Percentiles rank a stretch among this genome's conserved stretches.
phyloP scores from a whole-genome alignment of 805 yeast genomes.

The Lachancea waltii region DNA sequence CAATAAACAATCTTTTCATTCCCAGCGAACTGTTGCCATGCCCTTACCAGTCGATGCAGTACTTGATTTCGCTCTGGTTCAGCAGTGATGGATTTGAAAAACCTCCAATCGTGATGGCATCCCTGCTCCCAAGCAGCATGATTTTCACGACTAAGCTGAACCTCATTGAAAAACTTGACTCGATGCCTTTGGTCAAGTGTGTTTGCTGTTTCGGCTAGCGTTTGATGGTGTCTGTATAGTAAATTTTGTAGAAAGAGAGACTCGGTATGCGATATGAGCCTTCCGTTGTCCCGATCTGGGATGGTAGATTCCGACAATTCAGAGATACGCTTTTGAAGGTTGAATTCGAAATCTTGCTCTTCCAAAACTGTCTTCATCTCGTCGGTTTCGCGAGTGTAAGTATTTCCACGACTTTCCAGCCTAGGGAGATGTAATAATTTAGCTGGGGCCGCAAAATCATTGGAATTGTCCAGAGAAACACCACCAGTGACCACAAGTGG shows the following conservation, averaged over 20 bases:
- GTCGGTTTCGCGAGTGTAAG: background rate
- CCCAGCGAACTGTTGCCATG: conserved; percentile 42
- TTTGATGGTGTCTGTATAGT: background rate
- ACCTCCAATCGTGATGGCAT: conserved; percentile 49
- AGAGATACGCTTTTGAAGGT: background rate
- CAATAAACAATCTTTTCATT: conserved; percentile 40
- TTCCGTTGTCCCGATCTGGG: background rate
- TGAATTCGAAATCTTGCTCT: background rate
- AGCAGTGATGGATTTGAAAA: conserved; percentile 45
- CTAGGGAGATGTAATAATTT: no score
- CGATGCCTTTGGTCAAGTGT: background rate
- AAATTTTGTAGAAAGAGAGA: background rate
- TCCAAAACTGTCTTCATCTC: background rate
- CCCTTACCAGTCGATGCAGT: conserved; percentile 38
- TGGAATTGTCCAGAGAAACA: no score
- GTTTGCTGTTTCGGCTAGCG: background rate
- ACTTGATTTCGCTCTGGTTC: conserved; percentile 19
- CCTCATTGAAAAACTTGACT: background rate
- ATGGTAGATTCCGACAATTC: background rate
- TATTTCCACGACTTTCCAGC: background rate
- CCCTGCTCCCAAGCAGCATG: conserved; percentile 4
- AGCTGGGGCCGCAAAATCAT: no score
- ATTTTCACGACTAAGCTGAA: background rate
- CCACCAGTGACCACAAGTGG: no score
- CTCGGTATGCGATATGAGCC: background rate